A percentile compares a stretch with the other conserved stretches of the same genome.
phyloP scores from a whole-genome alignment of 441 rosid genomes.

The Pelargonium citronellum region DNA sequence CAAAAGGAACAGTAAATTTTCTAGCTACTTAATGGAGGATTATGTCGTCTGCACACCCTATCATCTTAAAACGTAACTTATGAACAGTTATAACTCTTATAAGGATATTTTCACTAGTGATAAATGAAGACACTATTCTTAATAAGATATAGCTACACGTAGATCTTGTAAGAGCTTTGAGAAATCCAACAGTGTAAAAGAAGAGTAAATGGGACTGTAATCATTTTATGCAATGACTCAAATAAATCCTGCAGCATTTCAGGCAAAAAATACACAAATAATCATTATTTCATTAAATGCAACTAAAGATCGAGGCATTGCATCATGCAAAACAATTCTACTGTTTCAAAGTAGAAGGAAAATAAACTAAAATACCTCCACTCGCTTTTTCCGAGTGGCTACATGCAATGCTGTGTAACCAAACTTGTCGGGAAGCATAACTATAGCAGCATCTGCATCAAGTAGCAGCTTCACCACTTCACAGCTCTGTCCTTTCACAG shows the following conservation, averaged over 20 bases:
- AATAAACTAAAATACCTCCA: constrained; percentile 46
- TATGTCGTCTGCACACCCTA: neutral
- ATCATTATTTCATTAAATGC: neutral
- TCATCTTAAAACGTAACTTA: neutral
- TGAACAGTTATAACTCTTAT: neutral
- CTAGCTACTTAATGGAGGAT: neutral
- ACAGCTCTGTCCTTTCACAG: constrained; percentile 88
- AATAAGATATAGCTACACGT: neutral
- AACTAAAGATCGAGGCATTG: neutral
- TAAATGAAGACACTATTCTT: too few species aligned
- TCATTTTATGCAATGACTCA: neutral
- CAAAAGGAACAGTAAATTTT: neutral
- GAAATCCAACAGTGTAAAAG: neutral
- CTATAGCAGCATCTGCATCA: constrained; percentile 87
- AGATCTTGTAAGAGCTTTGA: neutral
- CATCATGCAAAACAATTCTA: neutral
- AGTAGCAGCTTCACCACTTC: constrained; percentile 85
- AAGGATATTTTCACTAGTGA: neutral
- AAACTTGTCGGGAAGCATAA: constrained; percentile 87
- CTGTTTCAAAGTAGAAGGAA: constrained; percentile 4
- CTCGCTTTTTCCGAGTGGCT: constrained; percentile 87
- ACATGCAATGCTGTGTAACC: constrained; percentile 90
- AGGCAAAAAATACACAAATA: neutral
- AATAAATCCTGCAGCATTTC: neutral
- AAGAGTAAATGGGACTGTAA: neutral